Base-by-base conservation (phyloP, 1,139 yeast genomes). In the Diutina scorzettiae region DNA sequence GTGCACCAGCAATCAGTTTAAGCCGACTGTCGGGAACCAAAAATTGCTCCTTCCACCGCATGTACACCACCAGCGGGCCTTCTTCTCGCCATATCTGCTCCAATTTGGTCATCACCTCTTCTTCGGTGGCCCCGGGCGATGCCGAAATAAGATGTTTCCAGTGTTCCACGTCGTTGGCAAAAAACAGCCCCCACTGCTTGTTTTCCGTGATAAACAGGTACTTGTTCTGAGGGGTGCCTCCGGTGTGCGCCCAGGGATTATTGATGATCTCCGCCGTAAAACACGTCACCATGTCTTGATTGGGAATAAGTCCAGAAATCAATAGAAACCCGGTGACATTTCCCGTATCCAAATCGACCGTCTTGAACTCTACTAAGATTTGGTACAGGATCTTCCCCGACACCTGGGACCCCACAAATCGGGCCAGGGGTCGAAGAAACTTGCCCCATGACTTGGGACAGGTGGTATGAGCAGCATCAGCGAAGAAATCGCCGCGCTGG, bases 21-120 rank as follows among this genome's bases (percentile, higher is more conserved):
- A 80, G 65, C 43, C 76, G 62, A 18, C 87, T 78, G 59, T 87
- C 95, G 0, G 95, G 95, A 11, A 84, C 78, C 47, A 87, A 62
- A 53, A 85, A 86, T 53, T 78, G 76, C 57, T 89, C 97, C 59
- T 89, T 89, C 96, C 96, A 89, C 50, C 96, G 70, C 96, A 89
- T 89, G 57, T 78, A 89, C 5, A 89, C 63, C 23, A 17, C 40
- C 9, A 9, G 3, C 17, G n/a, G 17, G n/a, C 16, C 21, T 5
- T 14, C 21, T 7, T 31, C 34, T 6, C 9, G 6, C 46, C 62
- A 66, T 37, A 67, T 64, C 32, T 48, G 50, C 19, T 49, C 50
- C 41, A 69, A 55, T 43, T 57, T 58, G 20, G 54, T 51, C 28
- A 54, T 49, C 40, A 64, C 54, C 37, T 58, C 58, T 4, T 46